These are phyloP conservation scores for Teratosphaeria gauchensis DNA, from an alignment of 2,329 filamentous ascomycete species.

Conservation along the genomic window DNA sequence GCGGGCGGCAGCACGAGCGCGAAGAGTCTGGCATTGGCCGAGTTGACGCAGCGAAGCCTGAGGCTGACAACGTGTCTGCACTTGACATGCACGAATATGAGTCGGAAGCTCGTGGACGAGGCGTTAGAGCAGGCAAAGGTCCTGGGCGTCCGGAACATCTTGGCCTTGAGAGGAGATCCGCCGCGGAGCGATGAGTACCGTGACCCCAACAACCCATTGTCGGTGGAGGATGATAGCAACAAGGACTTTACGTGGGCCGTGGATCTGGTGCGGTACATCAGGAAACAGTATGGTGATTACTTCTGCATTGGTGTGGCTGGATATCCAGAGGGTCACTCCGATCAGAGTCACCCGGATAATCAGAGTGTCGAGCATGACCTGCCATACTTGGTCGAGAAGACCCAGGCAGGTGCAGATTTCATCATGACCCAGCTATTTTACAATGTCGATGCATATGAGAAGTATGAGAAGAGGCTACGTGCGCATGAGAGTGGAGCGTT, in stretches of 20 bases:
- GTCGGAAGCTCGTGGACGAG: constrained; percentile 71
- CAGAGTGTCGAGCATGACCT: constrained; percentile 59
- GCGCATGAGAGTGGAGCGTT: constrained; percentile 78
- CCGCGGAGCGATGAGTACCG: constrained; percentile 82
- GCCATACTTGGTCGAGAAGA: constrained; percentile 83
- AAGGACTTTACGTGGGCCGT: constrained; percentile 81
- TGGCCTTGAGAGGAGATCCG: constrained; percentile 84
- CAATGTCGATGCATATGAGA: constrained; percentile 70
- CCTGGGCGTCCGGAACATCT: constrained; percentile 84
- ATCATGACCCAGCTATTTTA: constrained; percentile 99
- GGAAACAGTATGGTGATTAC: constrained; percentile 76
- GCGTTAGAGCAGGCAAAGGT: constrained; percentile 84
- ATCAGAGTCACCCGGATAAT: constrained; percentile 78
- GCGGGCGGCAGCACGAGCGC: constrained; percentile 84
- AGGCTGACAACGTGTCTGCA: constrained; percentile 92
- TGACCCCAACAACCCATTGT: constrained; percentile 47
- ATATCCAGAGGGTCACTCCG: constrained; percentile 91
- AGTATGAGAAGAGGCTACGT: constrained; percentile 67
- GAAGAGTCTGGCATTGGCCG: constrained; percentile 87
- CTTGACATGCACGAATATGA: constrained; percentile 98
- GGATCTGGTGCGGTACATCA: constrained; percentile 84
- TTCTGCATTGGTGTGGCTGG: constrained; percentile 93
- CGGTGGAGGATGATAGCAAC: constrained; percentile 52
- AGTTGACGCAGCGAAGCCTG: constrained; percentile 86
- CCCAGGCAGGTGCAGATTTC: constrained; percentile 84